These are phyloP conservation scores for Choanephora cucurbitarum DNA, from an alignment of 371 early-diverging fungal genomes.

Conservation along the genomic window DNA sequence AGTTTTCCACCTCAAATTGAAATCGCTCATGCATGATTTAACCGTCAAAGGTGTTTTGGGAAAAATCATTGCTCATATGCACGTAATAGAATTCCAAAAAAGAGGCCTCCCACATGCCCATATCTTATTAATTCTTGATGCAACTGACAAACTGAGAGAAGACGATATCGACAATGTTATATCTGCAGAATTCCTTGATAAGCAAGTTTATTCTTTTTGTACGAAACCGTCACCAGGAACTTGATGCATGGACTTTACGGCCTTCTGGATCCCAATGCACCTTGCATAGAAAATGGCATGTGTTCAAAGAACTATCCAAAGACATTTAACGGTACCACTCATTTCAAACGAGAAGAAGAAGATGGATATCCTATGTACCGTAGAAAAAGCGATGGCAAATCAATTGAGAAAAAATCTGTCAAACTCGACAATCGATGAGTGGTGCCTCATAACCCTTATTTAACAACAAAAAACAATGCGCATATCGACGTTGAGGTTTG, in stretches of 20 bases:
- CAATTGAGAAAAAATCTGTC: background rate
- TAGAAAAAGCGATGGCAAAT: background rate
- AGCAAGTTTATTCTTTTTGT: conserved; percentile 16
- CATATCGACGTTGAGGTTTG: conserved; percentile 36
- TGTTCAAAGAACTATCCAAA: conserved; percentile 6
- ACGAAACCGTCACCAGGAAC: conserved; percentile 22
- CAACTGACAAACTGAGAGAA: conserved; percentile 12
- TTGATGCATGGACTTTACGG: conserved; percentile 48
- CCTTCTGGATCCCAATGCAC: conserved; percentile 9
- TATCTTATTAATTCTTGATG: conserved; percentile 31
- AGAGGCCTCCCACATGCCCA: conserved; percentile 36
- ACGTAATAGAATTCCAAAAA: conserved; percentile 35
- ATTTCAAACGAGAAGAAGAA: background rate
- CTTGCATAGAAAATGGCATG: conserved; percentile 28
- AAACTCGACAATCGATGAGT: conserved; percentile 32
- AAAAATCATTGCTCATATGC: conserved; percentile 11
- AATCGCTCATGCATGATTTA: conserved; percentile 22
- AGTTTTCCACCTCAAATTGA: conserved; percentile 28
- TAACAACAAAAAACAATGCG: conserved; percentile 26
- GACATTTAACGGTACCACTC: background rate
- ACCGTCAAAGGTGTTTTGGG: conserved; percentile 23
- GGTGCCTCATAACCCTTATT: conserved; percentile 26
- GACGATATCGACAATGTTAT: conserved; percentile 27
- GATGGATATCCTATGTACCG: background rate
- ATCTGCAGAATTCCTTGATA: conserved; percentile 35